Base-by-base conservation (phyloP, 2,329 filamentous ascomycete species). In the Botrytis galanthina region DNA sequence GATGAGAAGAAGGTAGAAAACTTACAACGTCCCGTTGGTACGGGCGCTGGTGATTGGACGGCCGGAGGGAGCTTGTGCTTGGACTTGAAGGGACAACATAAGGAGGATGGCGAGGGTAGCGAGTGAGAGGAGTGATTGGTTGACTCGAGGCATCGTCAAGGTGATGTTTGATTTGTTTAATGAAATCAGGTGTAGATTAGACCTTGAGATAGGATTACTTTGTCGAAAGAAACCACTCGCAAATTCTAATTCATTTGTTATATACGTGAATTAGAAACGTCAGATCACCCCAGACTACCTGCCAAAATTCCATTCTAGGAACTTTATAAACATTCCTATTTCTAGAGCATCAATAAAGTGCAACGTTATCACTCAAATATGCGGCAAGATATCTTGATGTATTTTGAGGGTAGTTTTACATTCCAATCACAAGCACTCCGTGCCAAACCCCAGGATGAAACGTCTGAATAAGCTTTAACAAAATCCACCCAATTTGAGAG, bases 1-100 rank as follows among this genome's bases (percentile, higher is more conserved):
- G 44, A 4, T 26, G 10, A 3, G n/a, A 32, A n/a, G 8, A 26
- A 2, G 10, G 5, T 3, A 2, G 26, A 16, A 60, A 42, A 60
- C 51, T 22, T 69, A 72, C 62, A 68, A 72, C 5, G 62, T 72
- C 16, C 71, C 71, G 39, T 72, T 72, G 22, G 29, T 39, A 22
- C 51, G 37, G 7, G 29, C 29, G 26, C 62, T 72, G 16, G 63
- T 12, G 3, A 48, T 32, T n/a, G 48, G 62, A 60, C 51, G 32
- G 5, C 62, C 62, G 29, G 71, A 42, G 32, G 46, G 22, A 35
- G 51, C 29, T 44, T 46, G 29, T 61, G 71, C 71, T 68, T 68
- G 63, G 3, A 68, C 63, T 46, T 69, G 62, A 3, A 72, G 26
- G 20, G 62, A 39, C 20, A 61, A 22, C 26, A 60, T 51, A 32